A percentile compares a stretch with the other conserved stretches of the same genome.
phyloP scores from a whole-genome alignment of 2,329 filamentous ascomycete species.

The Hypoxylon sp. region DNA sequence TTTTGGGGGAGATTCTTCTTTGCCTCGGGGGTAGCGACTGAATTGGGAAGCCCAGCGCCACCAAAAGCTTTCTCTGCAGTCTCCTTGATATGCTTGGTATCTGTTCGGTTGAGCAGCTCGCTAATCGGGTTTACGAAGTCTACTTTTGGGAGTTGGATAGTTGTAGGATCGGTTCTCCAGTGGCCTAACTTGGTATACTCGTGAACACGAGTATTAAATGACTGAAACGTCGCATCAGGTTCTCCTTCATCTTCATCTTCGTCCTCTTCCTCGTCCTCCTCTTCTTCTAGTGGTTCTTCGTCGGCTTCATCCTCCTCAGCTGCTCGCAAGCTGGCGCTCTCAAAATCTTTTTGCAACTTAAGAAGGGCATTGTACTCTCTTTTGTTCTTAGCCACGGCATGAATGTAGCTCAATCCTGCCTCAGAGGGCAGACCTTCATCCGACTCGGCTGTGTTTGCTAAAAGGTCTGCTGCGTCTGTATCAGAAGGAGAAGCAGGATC shows the following conservation, averaged over 20 bases:
- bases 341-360: slow-evolving; percentile 66
- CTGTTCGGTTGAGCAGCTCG: slow-evolving; percentile 70
- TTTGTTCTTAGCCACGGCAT: slow-evolving; percentile 60
- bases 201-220: slow-evolving; percentile 67
- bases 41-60: slow-evolving; percentile 77
- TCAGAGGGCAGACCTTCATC: slow-evolving; percentile 45
- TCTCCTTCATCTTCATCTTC: slow-evolving; percentile 50
- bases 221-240: slow-evolving; percentile 43
- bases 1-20: slow-evolving; percentile 68
- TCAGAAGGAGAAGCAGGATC: slow-evolving; percentile 25
- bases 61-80: slow-evolving; percentile 80
- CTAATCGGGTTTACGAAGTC: slow-evolving; percentile 75
- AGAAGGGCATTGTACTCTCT: slow-evolving; percentile 64
- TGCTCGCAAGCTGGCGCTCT: slow-evolving; percentile 50
- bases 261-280: slow-evolving; percentile 46
- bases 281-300: slow-evolving; percentile 47
- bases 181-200: slow-evolving; percentile 77
- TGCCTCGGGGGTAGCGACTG: slow-evolving; percentile 72
- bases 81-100: slow-evolving; percentile 77
- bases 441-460: slow-evolving; percentile 9
- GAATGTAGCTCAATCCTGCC: slow-evolving; percentile 54
- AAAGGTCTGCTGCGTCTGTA: slow-evolving; percentile 40
- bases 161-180: slow-evolving; percentile 76
- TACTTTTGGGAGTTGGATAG: slow-evolving; percentile 76
- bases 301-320: slow-evolving; percentile 46